Evolutionary conservation across 2,329 filamentous ascomycete genomes (phyloP).

Genomic region (Coniochaeta prunicola): DNA sequence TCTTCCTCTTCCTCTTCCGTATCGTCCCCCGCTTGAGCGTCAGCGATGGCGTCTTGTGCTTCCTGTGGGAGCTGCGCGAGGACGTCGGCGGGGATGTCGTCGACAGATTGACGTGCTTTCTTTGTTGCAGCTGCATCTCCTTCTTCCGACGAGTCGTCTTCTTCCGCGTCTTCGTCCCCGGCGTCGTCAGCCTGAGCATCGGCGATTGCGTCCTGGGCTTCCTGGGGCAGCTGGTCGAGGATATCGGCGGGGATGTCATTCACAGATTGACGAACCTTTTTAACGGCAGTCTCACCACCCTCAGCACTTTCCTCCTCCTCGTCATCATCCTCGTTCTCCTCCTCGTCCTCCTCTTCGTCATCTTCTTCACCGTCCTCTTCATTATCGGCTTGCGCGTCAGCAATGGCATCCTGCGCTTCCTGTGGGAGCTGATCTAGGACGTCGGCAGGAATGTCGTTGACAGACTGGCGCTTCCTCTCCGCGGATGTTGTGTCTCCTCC

Average conservation of each 20-base stretch:
- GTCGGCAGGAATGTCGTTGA: background rate
- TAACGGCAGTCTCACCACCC: background rate
- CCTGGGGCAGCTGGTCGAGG: background rate
- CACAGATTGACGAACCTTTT: background rate
- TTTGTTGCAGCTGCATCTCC: background rate
- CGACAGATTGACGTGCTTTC: background rate
- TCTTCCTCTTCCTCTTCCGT: background rate
- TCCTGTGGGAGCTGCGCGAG: background rate
- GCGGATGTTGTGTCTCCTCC: too few relatives aligned
- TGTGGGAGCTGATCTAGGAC: background rate
- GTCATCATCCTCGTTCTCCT: too few relatives aligned
- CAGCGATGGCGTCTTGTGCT: background rate
- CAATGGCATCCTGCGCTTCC: background rate
- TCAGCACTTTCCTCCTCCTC: background rate
- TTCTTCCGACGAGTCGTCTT: too few relatives aligned
- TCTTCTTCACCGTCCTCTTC: too few relatives aligned
- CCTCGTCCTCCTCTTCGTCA: too few relatives aligned
- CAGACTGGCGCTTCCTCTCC: background rate
- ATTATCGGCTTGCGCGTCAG: background rate
- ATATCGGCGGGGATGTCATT: background rate
- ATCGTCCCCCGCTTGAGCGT: background rate
- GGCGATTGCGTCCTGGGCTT: background rate
- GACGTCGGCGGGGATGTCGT: background rate
- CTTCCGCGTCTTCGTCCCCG: background rate
- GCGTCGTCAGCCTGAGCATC: background rate